phyloP scores from a whole-genome alignment of 495 filamentous ascomycete genomes.

The Wilcoxina mikolae region DNA sequence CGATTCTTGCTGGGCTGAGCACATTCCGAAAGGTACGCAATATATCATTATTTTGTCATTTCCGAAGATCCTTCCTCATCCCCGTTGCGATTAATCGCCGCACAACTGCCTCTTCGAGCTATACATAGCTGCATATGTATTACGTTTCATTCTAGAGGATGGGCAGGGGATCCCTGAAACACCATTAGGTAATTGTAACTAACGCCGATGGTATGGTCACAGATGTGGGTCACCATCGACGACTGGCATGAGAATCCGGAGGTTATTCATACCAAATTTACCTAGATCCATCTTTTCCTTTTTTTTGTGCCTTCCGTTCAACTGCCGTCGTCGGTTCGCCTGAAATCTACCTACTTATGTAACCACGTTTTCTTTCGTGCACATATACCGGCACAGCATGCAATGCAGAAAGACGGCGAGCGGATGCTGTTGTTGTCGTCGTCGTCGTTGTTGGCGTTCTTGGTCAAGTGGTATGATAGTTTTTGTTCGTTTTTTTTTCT shows the following conservation, averaged over 20 bases:
- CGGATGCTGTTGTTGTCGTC: background rate
- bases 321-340: too few relatives aligned
- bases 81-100: background rate
- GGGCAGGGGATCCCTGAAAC: conserved; percentile 1
- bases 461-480: background rate
- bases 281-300: conserved; percentile 33
- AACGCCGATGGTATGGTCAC: conserved; percentile 11
- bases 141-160: conserved; percentile 6
- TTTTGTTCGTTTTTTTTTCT: background rate
- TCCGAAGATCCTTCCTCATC: background rate
- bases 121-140: background rate
- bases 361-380: background rate
- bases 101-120: background rate
- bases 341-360: background rate
- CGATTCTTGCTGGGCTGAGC: conserved; percentile 90
- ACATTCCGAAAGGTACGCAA: conserved; percentile 85
- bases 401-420: too few relatives aligned
- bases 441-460: background rate
- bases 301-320: background rate
- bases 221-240: conserved; percentile 99
- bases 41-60: conserved; percentile 6
- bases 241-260: conserved; percentile 99
- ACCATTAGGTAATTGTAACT: background rate
- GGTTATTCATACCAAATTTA: conserved; percentile 94
- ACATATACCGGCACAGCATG: too few relatives aligned